phyloP scores from a whole-genome alignment of 176 grass and related monocot genomes.

The Puccinellia tenuiflora region DNA sequence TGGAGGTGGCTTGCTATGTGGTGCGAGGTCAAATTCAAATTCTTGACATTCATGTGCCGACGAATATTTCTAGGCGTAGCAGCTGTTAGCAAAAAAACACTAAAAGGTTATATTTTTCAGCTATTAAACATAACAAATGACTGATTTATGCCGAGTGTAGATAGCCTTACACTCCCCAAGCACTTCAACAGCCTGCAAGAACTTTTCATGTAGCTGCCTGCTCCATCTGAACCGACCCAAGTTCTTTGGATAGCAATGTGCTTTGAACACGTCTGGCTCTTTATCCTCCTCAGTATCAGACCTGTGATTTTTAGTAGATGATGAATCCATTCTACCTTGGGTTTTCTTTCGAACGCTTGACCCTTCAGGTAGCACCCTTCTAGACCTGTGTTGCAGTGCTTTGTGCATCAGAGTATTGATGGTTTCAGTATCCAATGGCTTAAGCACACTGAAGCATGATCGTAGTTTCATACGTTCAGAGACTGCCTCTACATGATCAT shows the following conservation, averaged over 20 bases:
- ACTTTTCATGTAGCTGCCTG: constrained; percentile 25
- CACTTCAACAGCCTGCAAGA: constrained; percentile 24
- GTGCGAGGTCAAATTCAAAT: constrained; percentile 6
- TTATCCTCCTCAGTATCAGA: not conserved
- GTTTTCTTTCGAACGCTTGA: not conserved
- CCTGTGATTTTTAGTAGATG: not conserved
- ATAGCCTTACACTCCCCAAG: constrained; percentile 29
- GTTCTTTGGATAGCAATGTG: not conserved
- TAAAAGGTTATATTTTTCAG: constrained; percentile 18
- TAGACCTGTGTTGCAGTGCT: constrained; percentile 14
- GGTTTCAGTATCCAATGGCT: constrained; percentile 10
- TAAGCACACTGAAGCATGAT: constrained; percentile 25
- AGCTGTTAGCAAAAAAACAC: constrained; percentile 5
- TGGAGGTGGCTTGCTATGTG: constrained; percentile 33
- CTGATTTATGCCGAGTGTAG: not conserved
- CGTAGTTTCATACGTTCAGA: not conserved
- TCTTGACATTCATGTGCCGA: constrained; percentile 16
- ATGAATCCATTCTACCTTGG: constrained; percentile 8
- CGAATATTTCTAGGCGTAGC: not conserved
- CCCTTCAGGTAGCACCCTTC: constrained; percentile 16
- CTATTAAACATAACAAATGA: constrained; percentile 17
- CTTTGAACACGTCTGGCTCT: not conserved
- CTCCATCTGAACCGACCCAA: not conserved
- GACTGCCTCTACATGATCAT: not conserved
- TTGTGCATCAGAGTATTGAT: constrained; percentile 3